A percentile compares a stretch with the other conserved stretches of the same genome.
Evolutionary conservation across 2,329 filamentous ascomycete genomes (phyloP).

Genomic region (Mollisiaceae sp.): DNA sequence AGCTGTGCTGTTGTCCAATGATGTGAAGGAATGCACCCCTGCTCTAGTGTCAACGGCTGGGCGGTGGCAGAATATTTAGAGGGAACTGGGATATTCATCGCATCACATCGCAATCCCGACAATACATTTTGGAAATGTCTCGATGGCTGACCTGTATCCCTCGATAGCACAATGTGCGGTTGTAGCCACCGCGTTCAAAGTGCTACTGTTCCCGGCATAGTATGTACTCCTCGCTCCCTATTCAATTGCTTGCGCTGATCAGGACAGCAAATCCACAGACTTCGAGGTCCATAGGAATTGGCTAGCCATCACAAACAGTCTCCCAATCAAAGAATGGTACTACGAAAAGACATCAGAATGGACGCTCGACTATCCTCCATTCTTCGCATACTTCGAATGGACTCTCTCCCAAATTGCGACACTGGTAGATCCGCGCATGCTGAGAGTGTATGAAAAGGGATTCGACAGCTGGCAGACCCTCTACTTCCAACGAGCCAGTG

Average conservation of each 20-base stretch:
- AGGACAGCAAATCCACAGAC: conserved; percentile 89
- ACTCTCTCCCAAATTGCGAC: conserved; percentile 79
- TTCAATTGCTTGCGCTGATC: not conserved
- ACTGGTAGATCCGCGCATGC: conserved; percentile 80
- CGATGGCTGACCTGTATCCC: conserved; percentile 82
- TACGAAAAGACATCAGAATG: conserved; percentile 98
- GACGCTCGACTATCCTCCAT: conserved; percentile 98
- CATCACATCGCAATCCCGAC: conserved; percentile 12
- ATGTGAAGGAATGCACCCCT: conserved; percentile 11
- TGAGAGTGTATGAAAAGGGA: conserved; percentile 77
- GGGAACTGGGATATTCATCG: not conserved
- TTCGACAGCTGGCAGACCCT: conserved; percentile 94
- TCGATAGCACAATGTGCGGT: conserved; percentile 88
- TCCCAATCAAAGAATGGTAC: conserved; percentile 91
- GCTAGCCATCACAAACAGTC: conserved; percentile 92
- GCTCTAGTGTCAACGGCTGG: not conserved
- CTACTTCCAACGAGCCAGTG: conserved; percentile 90
- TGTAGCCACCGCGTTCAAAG: conserved; percentile 85
- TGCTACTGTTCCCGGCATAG: conserved; percentile 94
- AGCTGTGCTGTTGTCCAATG: conserved; percentile 21
- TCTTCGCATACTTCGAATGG: conserved; percentile 99
- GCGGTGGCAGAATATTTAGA: conserved; percentile 6
- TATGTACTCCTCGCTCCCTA: conserved; percentile 54
- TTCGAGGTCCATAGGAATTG: conserved; percentile 99
- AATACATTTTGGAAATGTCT: conserved; percentile 34